Evolutionary conservation across 225 moss, liverwort and hornwort species (phyloP).

Genomic region (Antitrichia curtipendula): DNA sequence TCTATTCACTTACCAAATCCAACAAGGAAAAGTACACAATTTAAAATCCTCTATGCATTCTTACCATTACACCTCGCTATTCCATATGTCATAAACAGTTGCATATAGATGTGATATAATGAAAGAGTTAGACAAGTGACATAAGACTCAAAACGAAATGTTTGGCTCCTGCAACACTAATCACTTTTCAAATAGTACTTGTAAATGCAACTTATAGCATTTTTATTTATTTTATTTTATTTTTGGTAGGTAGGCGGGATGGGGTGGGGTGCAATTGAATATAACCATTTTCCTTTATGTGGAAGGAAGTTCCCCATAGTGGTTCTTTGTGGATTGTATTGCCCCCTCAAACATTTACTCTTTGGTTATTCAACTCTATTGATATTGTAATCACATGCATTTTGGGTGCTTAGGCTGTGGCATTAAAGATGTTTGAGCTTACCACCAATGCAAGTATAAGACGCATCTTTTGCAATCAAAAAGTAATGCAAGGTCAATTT

Average conservation of each 20-base stretch:
- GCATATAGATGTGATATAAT: neutral
- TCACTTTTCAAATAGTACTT: too few relatives aligned
- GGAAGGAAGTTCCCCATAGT: too few relatives aligned
- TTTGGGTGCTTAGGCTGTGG: neutral
- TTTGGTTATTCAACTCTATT: neutral
- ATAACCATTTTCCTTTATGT: too few relatives aligned
- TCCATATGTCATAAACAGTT: neutral
- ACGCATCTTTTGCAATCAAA: neutral
- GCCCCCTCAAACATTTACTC: fast-evolving
- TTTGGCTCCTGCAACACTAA: fast-evolving
- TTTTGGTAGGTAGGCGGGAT: neutral
- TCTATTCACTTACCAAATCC: neutral
- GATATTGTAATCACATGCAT: neutral
- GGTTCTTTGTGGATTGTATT: fast-evolving
- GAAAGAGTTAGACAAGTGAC: neutral
- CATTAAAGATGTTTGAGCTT: too few relatives aligned
- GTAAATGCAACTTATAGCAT: neutral
- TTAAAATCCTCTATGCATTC: neutral
- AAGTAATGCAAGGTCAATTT: neutral
- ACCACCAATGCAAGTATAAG: neutral
- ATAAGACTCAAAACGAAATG: neutral
- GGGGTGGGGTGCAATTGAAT: too few relatives aligned
- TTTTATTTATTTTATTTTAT: neutral
- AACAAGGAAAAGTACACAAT: fast-evolving
- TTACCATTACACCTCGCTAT: fast-evolving